Evolutionary conservation across 1,284 basidiomycete species (phyloP).

Genomic region (Lignosus rhinocerotis): DNA sequence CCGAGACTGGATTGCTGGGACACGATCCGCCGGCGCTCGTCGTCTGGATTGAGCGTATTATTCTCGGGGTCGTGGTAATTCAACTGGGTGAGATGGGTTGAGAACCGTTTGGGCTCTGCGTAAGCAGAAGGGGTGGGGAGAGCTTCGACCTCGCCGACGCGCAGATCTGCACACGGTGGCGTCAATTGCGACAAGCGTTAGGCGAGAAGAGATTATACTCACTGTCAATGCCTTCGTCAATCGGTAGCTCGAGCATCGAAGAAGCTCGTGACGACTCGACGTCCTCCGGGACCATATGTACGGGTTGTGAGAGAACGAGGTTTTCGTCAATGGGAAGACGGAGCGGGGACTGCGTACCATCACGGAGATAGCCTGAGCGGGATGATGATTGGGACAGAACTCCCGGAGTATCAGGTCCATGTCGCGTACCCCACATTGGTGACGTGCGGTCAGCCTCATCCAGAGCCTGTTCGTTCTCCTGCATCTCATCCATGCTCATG

Average conservation of each 20-base stretch:
- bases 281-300: slow-evolving; percentile 60
- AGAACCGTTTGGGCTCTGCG: slow-evolving; percentile 41
- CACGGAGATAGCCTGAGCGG: slow-evolving; percentile 21
- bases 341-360: slow-evolving; percentile 31
- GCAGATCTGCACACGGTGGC: slow-evolving; percentile 43
- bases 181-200: slow-evolving; percentile 3
- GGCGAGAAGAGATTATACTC: slow-evolving; percentile 23
- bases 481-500: slow-evolving; percentile 52
- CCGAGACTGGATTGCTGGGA: slow-evolving; percentile 39
- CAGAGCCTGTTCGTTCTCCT: slow-evolving; percentile 25
- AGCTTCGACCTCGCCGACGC: slow-evolving; percentile 54
- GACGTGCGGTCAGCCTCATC: slow-evolving; percentile 21
- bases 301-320: slow-evolving; percentile 28
- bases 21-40: slow-evolving; percentile 18
- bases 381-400: slow-evolving; percentile 28
- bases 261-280: slow-evolving; percentile 58
- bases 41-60: slow-evolving; percentile 9
- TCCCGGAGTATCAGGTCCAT: slow-evolving; percentile 29
- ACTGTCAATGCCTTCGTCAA: slow-evolving; percentile 46
- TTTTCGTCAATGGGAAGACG: slow-evolving; percentile 34
- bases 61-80: slow-evolving; percentile 21
- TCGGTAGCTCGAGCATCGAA: slow-evolving; percentile 44
- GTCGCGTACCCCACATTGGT: slow-evolving; percentile 33
- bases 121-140: slow-evolving; percentile 50
- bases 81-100: slow-evolving; percentile 35